phyloP scores from a whole-genome alignment of 345 rosid genomes.

The Xanthoceras sorbifolium region DNA sequence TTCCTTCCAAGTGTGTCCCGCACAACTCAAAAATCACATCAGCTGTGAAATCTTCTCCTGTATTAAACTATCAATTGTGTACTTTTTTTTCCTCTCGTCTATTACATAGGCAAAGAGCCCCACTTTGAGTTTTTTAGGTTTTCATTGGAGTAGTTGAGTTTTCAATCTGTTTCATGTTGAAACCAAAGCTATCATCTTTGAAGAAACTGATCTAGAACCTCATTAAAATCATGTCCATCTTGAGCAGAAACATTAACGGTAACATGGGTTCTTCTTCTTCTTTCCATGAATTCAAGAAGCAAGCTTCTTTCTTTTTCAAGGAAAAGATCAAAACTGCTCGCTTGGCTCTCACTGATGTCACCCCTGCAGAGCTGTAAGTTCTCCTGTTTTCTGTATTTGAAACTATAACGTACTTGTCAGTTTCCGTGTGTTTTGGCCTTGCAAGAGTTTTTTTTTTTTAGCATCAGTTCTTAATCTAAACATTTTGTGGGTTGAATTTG shows the following conservation, averaged over 20 bases:
- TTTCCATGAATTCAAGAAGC: constrained; percentile 78
- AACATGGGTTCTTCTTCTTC: constrained; percentile 55
- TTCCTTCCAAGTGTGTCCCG: not conserved
- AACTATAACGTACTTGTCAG: not conserved
- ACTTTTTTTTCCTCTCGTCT: not conserved
- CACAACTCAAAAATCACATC: not conserved
- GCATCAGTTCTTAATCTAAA: constrained; percentile 15
- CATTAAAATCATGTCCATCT: constrained; percentile 44
- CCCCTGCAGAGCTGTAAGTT: constrained; percentile 66
- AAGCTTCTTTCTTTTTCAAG: constrained; percentile 90
- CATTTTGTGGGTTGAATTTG: constrained; percentile 9
- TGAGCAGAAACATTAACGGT: constrained; percentile 50
- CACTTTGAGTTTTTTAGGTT: not conserved
- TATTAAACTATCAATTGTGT: not conserved
- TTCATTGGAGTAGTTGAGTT: constrained; percentile 12
- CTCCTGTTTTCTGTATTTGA: not conserved
- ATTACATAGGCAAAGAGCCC: not conserved
- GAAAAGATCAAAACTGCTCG: constrained; percentile 92
- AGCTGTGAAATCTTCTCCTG: constrained; percentile 29
- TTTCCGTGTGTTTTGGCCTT: not conserved
- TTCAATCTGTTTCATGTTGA: not conserved
- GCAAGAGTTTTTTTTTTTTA: not conserved
- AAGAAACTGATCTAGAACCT: not conserved
- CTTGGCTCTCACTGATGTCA: constrained; percentile 85
- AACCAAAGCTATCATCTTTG: not conserved